Evolutionary conservation across 352 stramenopile genomes (phyloP), one percentile per base, ranked within the genome.

Genomic region (Phytophthora rubi): DNA sequence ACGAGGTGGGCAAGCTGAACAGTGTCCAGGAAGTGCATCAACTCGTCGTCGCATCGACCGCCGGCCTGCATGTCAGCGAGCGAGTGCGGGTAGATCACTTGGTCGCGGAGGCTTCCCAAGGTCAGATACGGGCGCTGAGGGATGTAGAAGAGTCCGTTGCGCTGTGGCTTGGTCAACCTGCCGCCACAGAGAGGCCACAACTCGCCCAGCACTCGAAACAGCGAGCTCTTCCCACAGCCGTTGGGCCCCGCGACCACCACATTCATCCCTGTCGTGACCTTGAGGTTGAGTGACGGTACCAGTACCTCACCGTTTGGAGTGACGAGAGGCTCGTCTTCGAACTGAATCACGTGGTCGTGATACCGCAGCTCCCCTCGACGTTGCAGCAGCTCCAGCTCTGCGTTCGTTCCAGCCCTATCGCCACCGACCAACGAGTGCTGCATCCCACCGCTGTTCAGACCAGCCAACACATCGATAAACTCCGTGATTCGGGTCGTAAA

Each of bases 61-160:
- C 65, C 68, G 16, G 57, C 68, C 4, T 78, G 44, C 79, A 91
- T 90, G 26, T 92, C 72, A 16, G 80, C 63, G 23, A 80, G 47
- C 21, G 81, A 85, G 63, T 94, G 80, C 15, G 90, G 90, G 75
- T 96, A 97, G 52, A 96, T 87, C 35, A 96, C 85, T 62, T 96
- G 89, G 60, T 96, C 90, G n/a, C 90, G 80, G n/a, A 97, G 80
- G n/a, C 81, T 94, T 6, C 90, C 90, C 16, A 96, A 75, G 21
- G 82, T 91, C 59, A 95, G 55, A 70, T 96, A 97, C 48, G 90
- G 89, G 23, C 86, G 83, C 65, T 97, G 90, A 8, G 88, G 88
- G 35, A 96, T 90, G 81, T 96, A 97, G 65, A 96, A 96, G 4
- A 95, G 70, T 1, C 82, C 79, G 59, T 83, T 90, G 57, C 76